Percentiles rank a stretch among this genome's conserved stretches.
These are phyloP conservation scores for Daldinia sp. DNA, from an alignment of 2,329 filamentous ascomycete species.

Conservation along the genomic window DNA sequence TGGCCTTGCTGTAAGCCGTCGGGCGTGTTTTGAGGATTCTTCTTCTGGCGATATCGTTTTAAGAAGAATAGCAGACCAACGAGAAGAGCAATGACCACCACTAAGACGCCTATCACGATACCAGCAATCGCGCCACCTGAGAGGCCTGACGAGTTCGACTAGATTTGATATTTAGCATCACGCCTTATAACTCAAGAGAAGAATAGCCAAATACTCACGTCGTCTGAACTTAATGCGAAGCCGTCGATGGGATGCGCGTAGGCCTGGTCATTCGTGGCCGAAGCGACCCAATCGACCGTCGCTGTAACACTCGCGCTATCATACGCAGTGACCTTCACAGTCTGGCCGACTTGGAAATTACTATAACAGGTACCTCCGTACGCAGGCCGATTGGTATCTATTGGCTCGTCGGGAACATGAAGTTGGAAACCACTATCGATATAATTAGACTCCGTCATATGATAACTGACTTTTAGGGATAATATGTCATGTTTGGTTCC, in stretches of 20 bases:
- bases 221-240: constrained; percentile 13
- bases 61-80: constrained; percentile 25
- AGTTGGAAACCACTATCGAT: constrained; percentile 35
- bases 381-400: constrained; percentile 37
- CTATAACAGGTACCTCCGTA: constrained; percentile 45
- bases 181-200: not conserved
- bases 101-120: constrained; percentile 27
- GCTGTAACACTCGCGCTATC: constrained; percentile 34
- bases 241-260: constrained; percentile 43
- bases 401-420: constrained; percentile 26
- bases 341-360: constrained; percentile 30
- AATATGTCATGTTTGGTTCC: not conserved
- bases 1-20: not conserved
- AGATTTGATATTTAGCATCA: constrained; percentile 4
- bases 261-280: constrained; percentile 36
- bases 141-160: constrained; percentile 14
- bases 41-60: constrained; percentile 26
- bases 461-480: not conserved
- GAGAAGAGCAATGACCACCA: constrained; percentile 18
- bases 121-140: constrained; percentile 35
- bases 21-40: not conserved
- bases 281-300: constrained; percentile 31
- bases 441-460: constrained; percentile 17
- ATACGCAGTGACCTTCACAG: constrained; percentile 34
- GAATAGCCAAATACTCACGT: constrained; percentile 9